Base-by-base conservation (phyloP, 192 early-diverging fungal species). In the Coemansia sp. region DNA sequence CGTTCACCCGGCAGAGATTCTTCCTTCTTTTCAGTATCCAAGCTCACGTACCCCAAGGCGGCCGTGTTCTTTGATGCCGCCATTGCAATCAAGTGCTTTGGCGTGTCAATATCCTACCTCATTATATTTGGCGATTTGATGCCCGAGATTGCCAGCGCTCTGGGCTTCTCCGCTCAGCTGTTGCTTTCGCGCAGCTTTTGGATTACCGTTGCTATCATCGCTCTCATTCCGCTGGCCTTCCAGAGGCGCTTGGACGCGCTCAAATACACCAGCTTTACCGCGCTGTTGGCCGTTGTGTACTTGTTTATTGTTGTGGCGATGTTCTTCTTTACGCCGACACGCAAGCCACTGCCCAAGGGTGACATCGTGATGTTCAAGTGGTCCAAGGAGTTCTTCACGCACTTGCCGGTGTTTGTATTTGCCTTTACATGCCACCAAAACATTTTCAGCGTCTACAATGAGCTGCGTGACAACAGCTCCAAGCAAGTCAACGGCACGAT, bases 391-490 rank as follows among this genome's bases (percentile, higher is more conserved):
- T 88, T 93, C 79, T 89, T 94, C 83, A 86, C 89, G 22, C 87
- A 88, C 22, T 76, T 98, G 47, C 98, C 98, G 2, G 93, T 99
- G 34, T 99, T 99, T 88, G 93, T 99, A 20, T 99, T 99, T 89
- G 95, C 95, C 10, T 99, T 97, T 70, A 99, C 98, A 22, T 99
- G 97, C 77, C 97, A 99, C 80, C 97, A 99, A 81, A 99, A 99
- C 79, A 94, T 98, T 54, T 97, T 99, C 70, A 84, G 94, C 8
- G 93, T 98, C 4, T 94, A 98, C 79, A 99, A 99, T 79, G 98
- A 99, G 80, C 77, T 98, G 40, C 85, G 77, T 33, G 92, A 97
- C 74, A 97, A 98, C 85, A 83, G 88, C 27, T 89, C 90, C 42
- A 78, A 76, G 44, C 86, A 87, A 51, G 77, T 97, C 43, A 88